Evolutionary conservation across 768 basidiomycete genomes (phyloP).

Genomic region (Mycena alexandri): DNA sequence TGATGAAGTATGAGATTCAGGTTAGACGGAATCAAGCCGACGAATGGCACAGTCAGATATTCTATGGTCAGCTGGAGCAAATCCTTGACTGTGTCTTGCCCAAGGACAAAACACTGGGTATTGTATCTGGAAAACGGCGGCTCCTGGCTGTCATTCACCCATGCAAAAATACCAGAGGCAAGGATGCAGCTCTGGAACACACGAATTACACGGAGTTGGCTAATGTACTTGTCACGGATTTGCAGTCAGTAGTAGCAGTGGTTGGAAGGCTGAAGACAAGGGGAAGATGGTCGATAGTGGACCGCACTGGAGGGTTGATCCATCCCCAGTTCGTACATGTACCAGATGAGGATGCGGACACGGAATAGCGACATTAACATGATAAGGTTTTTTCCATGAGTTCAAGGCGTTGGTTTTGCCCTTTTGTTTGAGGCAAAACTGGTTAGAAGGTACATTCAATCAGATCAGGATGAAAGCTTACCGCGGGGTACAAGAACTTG

Average conservation of each 20-base stretch:
- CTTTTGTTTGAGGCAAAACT: no score
- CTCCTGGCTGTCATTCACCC: no score
- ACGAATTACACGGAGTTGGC: neutral
- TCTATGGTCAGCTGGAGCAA: slow-evolving; percentile 16
- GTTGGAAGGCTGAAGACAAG: slow-evolving; percentile 7
- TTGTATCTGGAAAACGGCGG: neutral
- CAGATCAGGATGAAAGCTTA: no score
- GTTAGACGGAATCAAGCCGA: neutral
- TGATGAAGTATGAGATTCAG: slow-evolving; percentile 11
- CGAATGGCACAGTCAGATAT: neutral
- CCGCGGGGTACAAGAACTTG: no score
- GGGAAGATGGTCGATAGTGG: slow-evolving; percentile 3
- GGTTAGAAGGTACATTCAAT: no score
- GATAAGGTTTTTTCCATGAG: no score
- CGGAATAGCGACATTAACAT: no score
- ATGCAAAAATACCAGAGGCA: slow-evolving; percentile 14
- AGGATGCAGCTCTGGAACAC: slow-evolving; percentile 1
- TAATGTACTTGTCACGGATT: neutral
- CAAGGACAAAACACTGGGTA: no score
- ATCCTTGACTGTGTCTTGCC: neutral
- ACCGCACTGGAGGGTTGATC: slow-evolving; percentile 17
- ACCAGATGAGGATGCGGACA: neutral
- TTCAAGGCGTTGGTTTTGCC: no score
- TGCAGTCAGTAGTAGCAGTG: slow-evolving; percentile 15
- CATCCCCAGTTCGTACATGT: slow-evolving; percentile 6